Conservation (phyloP, 805 yeast species). For the Ogataea trehalophila region DNA sequence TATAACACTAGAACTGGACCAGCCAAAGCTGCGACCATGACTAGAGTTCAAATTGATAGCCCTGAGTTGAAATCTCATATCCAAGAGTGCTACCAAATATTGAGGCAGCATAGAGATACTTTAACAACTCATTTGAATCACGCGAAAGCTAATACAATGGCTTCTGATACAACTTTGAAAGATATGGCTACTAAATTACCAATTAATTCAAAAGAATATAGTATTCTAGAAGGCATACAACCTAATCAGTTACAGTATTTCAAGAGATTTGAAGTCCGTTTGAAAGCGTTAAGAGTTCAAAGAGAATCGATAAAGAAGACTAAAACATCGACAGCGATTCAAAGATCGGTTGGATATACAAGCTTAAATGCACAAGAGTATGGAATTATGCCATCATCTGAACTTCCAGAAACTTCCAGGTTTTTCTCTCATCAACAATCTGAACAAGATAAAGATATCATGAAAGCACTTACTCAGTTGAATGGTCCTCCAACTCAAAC, state of each 20-base stretch:
- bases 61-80: slow-evolving; percentile 26
- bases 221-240: slow-evolving; percentile 33
- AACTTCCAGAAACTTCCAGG: slow-evolving; percentile 11
- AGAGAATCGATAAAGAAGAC: slow-evolving; percentile 4
- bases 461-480: slow-evolving; percentile 16
- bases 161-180: slow-evolving; percentile 38
- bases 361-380: slow-evolving; percentile 1
- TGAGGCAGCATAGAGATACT: slow-evolving; percentile 39
- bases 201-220: slow-evolving; percentile 41
- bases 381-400: slow-evolving; percentile 17
- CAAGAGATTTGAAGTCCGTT: slow-evolving; percentile 17
- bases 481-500: slow-evolving; percentile 5
- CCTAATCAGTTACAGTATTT: slow-evolving; percentile 26
- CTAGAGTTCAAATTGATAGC: slow-evolving; percentile 8
- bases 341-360: not conserved
- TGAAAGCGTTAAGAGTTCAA: slow-evolving; percentile 21
- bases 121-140: slow-evolving; percentile 38
- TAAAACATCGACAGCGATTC: not conserved
- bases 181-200: slow-evolving; percentile 58
- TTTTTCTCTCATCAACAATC: slow-evolving; percentile 4
- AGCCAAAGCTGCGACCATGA: slow-evolving; percentile 14
- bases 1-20: slow-evolving; percentile 4
- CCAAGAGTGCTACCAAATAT: slow-evolving; percentile 25
- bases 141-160: slow-evolving; percentile 30
- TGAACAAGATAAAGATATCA: slow-evolving; percentile 6